These are phyloP conservation scores for Cyphellophora europaea DNA, from an alignment of 2,329 filamentous ascomycete genomes.

Conservation along the genomic window DNA sequence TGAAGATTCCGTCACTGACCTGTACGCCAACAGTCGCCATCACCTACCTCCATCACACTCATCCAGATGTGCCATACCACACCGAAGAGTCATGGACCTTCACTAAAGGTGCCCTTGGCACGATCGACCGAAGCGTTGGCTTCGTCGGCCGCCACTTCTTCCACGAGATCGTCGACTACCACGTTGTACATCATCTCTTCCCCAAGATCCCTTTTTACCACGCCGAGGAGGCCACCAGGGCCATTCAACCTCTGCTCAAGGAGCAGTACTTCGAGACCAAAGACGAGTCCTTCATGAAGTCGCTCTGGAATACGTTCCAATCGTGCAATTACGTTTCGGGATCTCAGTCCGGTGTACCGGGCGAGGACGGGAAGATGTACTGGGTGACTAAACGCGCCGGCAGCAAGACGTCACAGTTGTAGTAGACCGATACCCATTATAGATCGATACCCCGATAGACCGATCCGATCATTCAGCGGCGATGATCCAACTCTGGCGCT, in stretches of 20 bases:
- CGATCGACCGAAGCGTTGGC: constrained; percentile 56
- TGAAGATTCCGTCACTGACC: constrained; percentile 2
- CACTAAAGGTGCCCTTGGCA: constrained; percentile 52
- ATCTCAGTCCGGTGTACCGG: too few relatives aligned
- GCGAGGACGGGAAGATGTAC: too few relatives aligned
- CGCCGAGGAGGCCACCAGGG: constrained; percentile 48
- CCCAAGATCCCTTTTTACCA: constrained; percentile 54
- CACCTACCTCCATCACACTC: constrained; percentile 66
- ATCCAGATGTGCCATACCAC: constrained; percentile 49
- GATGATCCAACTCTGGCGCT: too few relatives aligned
- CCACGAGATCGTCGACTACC: constrained; percentile 56
- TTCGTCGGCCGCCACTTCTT: constrained; percentile 57
- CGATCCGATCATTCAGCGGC: too few relatives aligned
- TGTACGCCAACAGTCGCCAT: constrained; percentile 48
- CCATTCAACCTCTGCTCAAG: constrained; percentile 48
- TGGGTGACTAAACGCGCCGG: too few relatives aligned
- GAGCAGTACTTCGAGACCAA: constrained; percentile 36
- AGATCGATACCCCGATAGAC: too few relatives aligned
- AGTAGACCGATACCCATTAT: too few relatives aligned
- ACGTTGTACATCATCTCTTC: constrained; percentile 56
- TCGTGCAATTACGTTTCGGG: constrained; percentile 41
- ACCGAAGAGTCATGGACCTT: constrained; percentile 52
- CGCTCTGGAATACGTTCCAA: constrained; percentile 38
- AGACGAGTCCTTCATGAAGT: constrained; percentile 34
- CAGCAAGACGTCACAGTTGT: too few relatives aligned